Evolutionary conservation across 2,329 filamentous ascomycete genomes (phyloP), one percentile per base, ranked within the genome.

Genomic region (Botrytis byssoidea): DNA sequence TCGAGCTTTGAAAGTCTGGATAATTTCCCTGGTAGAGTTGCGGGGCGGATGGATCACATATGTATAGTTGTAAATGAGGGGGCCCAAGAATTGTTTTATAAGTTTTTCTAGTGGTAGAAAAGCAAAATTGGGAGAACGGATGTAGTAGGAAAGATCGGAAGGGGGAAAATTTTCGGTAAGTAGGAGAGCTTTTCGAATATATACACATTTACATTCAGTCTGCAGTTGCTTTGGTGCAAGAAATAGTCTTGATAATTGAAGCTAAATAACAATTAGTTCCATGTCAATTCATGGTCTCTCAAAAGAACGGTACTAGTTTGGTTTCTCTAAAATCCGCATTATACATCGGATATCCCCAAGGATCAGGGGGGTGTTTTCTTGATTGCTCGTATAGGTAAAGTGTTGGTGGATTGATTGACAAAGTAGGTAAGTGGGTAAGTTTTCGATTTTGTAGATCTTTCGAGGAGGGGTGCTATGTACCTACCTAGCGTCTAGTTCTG

Each of bases 21-120:
- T 55, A 40, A 40, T 67, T 40, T 67, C 65, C 65, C 48, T 67
- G 65, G 65, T 67, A 10, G 22, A 48, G 48, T 22, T 55, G 65
- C 46, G 65, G 48, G 65, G 65, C 48, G 48, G 16, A 68, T 68
- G 65, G 65, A 25, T 40, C 46, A 64, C 40, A 55, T 29, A 29
- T 55, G 46, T 55, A 40, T 55, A n/a, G 14, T 12, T 51, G 25
- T 3, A 48, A 51, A 51, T n/a, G 32, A 51, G 32, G 32, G 44
- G 46, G n/a, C 48, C 35, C 51, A 57, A 29, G 48, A 48, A 55
- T 42, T 16, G 22, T 29, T 55, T 57, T 42, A 29, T 22, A 68
- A 29, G 65, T 42, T 20, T 20, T 32, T 67, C 46, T 67, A 20
- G 29, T 16, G 18, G 64, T 20, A 32, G 40, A 22, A 35, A n/a